These are phyloP conservation scores for Digitaria exilis DNA, from an alignment of 202 grass and related monocot genomes.

Conservation along the genomic window DNA sequence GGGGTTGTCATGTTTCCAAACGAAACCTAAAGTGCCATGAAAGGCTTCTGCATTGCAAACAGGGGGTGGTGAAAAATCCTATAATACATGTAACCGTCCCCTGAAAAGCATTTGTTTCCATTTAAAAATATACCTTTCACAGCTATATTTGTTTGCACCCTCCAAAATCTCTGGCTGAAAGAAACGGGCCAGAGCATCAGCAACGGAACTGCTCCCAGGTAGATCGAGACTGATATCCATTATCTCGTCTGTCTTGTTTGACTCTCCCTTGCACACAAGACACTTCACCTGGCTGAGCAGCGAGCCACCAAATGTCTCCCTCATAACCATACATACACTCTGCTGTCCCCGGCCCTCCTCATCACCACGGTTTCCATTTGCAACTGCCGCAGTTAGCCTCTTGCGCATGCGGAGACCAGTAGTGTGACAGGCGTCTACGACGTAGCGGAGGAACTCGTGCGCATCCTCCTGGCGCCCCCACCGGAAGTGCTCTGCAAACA, in stretches of 20 bases:
- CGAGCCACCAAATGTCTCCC: conserved; percentile 88
- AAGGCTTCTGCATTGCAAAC: conserved; percentile 1
- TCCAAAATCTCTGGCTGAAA: conserved; percentile 91
- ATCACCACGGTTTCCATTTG: conserved; percentile 32
- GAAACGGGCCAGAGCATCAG: conserved; percentile 77
- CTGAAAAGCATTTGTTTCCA: not conserved
- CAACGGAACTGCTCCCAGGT: conserved; percentile 68
- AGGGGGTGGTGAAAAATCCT: not conserved
- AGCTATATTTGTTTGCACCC: conserved; percentile 92
- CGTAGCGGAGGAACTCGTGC: conserved; percentile 85
- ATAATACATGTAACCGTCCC: not conserved
- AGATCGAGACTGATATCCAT: conserved; percentile 97
- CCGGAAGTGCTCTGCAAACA: conserved; percentile 78
- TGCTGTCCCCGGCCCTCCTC: conserved; percentile 28
- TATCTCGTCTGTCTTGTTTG: conserved; percentile 95
- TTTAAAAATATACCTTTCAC: conserved; percentile 59
- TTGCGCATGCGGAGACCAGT: conserved; percentile 51
- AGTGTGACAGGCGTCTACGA: conserved; percentile 83
- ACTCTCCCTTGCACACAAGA: conserved; percentile 85
- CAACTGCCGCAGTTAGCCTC: conserved; percentile 27
- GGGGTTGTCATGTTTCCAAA: no score
- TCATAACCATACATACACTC: conserved; percentile 62
- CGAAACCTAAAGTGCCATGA: not conserved
- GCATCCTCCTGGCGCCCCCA: conserved; percentile 92
- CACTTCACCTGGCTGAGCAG: conserved; percentile 97